Evolutionary conservation across 2,329 filamentous ascomycete genomes (phyloP).

Genomic region (Orbilia quercus): DNA sequence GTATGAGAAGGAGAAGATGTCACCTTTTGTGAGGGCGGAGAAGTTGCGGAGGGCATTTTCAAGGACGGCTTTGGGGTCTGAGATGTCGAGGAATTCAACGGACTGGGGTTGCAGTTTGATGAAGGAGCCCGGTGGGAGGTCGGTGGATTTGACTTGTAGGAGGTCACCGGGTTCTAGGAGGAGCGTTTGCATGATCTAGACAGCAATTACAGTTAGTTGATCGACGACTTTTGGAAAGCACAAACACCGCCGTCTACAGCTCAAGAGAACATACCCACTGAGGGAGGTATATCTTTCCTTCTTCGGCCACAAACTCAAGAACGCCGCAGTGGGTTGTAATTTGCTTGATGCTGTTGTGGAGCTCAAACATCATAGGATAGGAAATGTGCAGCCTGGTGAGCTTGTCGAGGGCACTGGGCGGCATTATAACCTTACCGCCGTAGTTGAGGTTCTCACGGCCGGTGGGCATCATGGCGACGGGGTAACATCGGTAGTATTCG

Average conservation of each 20-base stretch:
- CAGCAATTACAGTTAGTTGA: no score
- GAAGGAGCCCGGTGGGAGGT: constrained; percentile 86
- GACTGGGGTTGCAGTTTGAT: constrained; percentile 98
- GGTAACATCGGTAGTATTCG: constrained; percentile 98
- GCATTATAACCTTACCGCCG: constrained; percentile 96
- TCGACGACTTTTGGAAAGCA: no score
- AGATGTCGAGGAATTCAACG: constrained; percentile 92
- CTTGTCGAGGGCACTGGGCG: constrained; percentile 95
- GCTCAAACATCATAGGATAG: constrained; percentile 96
- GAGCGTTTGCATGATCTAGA: constrained; percentile 93
- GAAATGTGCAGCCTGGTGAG: constrained; percentile 95
- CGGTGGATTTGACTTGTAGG: constrained; percentile 93
- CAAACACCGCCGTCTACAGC: background rate
- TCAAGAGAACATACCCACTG: constrained; percentile 76
- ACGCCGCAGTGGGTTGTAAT: constrained; percentile 93
- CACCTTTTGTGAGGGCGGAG: constrained; percentile 89
- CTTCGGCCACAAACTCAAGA: constrained; percentile 95
- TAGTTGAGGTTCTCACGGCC: constrained; percentile 92
- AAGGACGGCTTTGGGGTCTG: constrained; percentile 94
- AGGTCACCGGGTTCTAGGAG: constrained; percentile 91
- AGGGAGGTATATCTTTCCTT: constrained; percentile 94
- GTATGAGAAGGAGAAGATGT: constrained; percentile 95
- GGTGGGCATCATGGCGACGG: constrained; percentile 89
- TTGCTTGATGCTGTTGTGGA: constrained; percentile 86
- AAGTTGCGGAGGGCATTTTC: constrained; percentile 98